These are phyloP conservation scores for Fusarium dimerum DNA, from an alignment of 2,329 filamentous ascomycete genomes.

Conservation along the genomic window DNA sequence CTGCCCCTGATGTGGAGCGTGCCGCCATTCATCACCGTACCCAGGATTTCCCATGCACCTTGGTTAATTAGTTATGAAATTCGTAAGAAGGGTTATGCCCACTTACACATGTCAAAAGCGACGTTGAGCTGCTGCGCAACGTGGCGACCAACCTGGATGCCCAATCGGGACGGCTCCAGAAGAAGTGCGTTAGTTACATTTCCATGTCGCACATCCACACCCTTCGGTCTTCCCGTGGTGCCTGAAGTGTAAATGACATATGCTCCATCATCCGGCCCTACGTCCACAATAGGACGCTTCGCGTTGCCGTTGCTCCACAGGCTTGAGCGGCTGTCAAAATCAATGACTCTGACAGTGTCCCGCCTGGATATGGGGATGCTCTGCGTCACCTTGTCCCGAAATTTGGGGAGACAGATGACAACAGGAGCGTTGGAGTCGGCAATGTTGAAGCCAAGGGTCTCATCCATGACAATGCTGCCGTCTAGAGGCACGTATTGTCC, in stretches of 20 bases:
- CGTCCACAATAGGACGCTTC: constrained; percentile 9
- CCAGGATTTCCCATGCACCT: constrained; percentile 20
- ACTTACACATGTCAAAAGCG: constrained; percentile 23
- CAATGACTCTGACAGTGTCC: constrained; percentile 11
- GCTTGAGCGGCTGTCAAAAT: constrained; percentile 8
- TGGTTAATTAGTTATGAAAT: constrained; percentile 1
- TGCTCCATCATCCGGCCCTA: constrained; percentile 12
- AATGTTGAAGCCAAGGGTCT: constrained; percentile 16
- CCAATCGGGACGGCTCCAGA: constrained; percentile 15
- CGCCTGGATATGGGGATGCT: constrained; percentile 8
- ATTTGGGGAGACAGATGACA: constrained; percentile 16
- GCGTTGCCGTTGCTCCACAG: constrained; percentile 12
- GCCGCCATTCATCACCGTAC: constrained; percentile 20
- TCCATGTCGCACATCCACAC: constrained; percentile 17
- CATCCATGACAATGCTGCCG: constrained; percentile 18
- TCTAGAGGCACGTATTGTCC: constrained; percentile 20
- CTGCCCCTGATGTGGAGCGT: constrained; percentile 20
- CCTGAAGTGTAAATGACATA: constrained; percentile 22
- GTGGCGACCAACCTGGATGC: constrained; percentile 11
- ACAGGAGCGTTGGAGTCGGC: constrained; percentile 13
- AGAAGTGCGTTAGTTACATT: constrained; percentile 17
- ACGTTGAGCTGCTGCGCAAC: constrained; percentile 22
- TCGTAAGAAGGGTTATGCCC: rapidly evolving
- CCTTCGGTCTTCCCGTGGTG: constrained; percentile 17
- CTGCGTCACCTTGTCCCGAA: constrained; percentile 16